A percentile compares a stretch with the other conserved stretches of the same genome.
phyloP scores from a whole-genome alignment of 768 basidiomycete genomes.

The Ramaria sp. region DNA sequence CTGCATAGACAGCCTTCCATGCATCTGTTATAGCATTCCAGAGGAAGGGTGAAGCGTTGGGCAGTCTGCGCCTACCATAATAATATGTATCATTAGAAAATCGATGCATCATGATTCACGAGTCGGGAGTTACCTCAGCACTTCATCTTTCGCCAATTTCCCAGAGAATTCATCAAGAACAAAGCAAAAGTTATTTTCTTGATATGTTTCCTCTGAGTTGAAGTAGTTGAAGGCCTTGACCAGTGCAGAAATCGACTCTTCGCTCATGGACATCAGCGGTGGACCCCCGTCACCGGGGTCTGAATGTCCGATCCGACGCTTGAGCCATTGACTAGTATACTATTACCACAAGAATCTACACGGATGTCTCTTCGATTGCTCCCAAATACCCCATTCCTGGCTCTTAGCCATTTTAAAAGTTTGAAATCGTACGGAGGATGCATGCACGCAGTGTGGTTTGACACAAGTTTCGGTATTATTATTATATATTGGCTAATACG shows the following conservation, averaged over 20 bases:
- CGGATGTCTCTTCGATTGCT: too few relatives aligned
- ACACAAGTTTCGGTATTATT: too few relatives aligned
- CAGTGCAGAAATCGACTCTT: not conserved
- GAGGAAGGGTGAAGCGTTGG: conserved; percentile 30
- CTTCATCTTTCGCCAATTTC: conserved; percentile 38
- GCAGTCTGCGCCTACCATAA: conserved; percentile 24
- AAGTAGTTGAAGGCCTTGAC: not conserved
- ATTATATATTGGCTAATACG: too few relatives aligned
- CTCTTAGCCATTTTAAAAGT: too few relatives aligned
- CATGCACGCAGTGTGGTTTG: too few relatives aligned
- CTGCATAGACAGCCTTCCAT: conserved; percentile 30
- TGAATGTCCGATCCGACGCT: conserved; percentile 34
- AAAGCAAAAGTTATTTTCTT: not conserved
- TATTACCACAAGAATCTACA: conserved; percentile 15
- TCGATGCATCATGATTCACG: not conserved
- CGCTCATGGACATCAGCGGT: not conserved
- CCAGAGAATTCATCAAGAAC: conserved; percentile 31
- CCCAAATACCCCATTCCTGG: too few relatives aligned
- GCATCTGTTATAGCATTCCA: conserved; percentile 45
- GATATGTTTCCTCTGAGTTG: not conserved
- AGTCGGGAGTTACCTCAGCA: conserved; percentile 19
- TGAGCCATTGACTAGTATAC: conserved; percentile 28
- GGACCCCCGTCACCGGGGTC: conserved; percentile 45
- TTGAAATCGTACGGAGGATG: too few relatives aligned
- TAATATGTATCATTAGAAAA: not conserved